Percentiles rank a stretch among this genome's conserved stretches.
Conservation (phyloP, 371 early-diverging fungal genomes). For the Mucor velutinosus region DNA sequence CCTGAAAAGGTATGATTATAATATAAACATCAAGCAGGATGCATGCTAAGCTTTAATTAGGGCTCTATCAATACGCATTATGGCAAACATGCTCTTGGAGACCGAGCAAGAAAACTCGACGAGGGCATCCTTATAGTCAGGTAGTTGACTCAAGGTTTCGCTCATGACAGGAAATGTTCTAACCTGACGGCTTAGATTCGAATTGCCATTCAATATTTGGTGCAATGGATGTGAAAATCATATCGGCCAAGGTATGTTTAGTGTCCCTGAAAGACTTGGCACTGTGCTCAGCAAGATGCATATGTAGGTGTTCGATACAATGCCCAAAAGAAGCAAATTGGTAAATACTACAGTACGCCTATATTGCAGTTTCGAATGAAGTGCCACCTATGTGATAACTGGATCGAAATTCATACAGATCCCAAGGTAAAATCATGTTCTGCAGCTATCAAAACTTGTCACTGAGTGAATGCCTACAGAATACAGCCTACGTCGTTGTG, state of each 20-base stretch:
- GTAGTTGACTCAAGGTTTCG: constrained; percentile 23
- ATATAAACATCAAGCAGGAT: neutral
- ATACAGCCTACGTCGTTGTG: constrained; percentile 75
- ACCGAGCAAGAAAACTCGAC: constrained; percentile 86
- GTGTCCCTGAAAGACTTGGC: too few species aligned
- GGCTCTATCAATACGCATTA: constrained; percentile 84
- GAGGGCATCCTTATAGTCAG: constrained; percentile 90
- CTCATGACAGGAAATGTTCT: neutral
- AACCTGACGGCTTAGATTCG: constrained; percentile 59
- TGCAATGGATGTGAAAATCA: constrained; percentile 85
- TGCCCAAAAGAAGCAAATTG: constrained; percentile 93
- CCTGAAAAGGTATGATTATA: constrained; percentile 56
- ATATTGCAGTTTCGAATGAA: constrained; percentile 92
- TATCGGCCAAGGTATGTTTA: constrained; percentile 75
- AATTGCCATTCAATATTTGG: constrained; percentile 92
- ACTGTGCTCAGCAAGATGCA: too few species aligned
- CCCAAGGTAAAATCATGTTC: constrained; percentile 66
- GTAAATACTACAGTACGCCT: constrained; percentile 87
- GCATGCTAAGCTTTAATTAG: constrained; percentile 23
- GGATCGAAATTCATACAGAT: constrained; percentile 93
- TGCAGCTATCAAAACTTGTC: neutral
- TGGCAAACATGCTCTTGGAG: constrained; percentile 88
- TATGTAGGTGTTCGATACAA: constrained; percentile 84
- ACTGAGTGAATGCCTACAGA: constrained; percentile 42
- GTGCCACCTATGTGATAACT: constrained; percentile 84